Evolutionary conservation across 2,329 filamentous ascomycete species (phyloP).

Genomic region (Fonsecaea pugnacius): DNA sequence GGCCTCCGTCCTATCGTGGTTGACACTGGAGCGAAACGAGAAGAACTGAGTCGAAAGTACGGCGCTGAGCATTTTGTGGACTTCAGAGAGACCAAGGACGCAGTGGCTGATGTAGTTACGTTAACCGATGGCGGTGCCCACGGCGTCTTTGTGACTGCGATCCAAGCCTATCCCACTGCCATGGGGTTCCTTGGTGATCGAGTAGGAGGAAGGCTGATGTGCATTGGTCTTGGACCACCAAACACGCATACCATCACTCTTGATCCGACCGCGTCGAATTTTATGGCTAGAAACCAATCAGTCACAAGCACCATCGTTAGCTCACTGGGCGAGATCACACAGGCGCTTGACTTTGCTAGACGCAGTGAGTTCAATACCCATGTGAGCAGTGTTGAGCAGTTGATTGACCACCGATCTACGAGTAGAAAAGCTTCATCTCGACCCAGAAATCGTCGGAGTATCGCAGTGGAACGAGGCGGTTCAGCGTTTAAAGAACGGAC

Average conservation of each 20-base stretch:
- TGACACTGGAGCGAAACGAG: slow-evolving; percentile 56
- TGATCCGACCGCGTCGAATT: slow-evolving; percentile 19
- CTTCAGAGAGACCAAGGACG: slow-evolving; percentile 49
- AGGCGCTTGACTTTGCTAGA: slow-evolving; percentile 31
- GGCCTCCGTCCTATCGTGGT: slow-evolving; percentile 62
- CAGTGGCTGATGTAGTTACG: slow-evolving; percentile 49
- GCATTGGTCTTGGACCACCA: slow-evolving; percentile 46
- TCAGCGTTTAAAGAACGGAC: slow-evolving; percentile 36
- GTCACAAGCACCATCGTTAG: slow-evolving; percentile 30
- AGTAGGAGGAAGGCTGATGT: slow-evolving; percentile 58
- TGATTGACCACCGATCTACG: neutral
- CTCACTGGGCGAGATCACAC: slow-evolving; percentile 28
- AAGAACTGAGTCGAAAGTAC: slow-evolving; percentile 51
- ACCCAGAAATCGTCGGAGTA: slow-evolving; percentile 34
- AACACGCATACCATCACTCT: slow-evolving; percentile 27
- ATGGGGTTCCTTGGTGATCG: slow-evolving; percentile 53
- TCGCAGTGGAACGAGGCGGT: slow-evolving; percentile 34
- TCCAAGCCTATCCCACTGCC: slow-evolving; percentile 47
- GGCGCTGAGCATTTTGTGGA: slow-evolving; percentile 62
- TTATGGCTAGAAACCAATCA: slow-evolving; percentile 29
- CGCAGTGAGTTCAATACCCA: slow-evolving; percentile 19
- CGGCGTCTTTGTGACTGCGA: slow-evolving; percentile 48
- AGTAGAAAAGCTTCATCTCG: slow-evolving; percentile 34
- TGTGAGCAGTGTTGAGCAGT: neutral
- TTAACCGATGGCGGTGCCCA: slow-evolving; percentile 54